Evolutionary conservation across 2,329 filamentous ascomycete species (phyloP), one percentile per base, ranked within the genome.

Genomic region (Fusarium liriodendri): DNA sequence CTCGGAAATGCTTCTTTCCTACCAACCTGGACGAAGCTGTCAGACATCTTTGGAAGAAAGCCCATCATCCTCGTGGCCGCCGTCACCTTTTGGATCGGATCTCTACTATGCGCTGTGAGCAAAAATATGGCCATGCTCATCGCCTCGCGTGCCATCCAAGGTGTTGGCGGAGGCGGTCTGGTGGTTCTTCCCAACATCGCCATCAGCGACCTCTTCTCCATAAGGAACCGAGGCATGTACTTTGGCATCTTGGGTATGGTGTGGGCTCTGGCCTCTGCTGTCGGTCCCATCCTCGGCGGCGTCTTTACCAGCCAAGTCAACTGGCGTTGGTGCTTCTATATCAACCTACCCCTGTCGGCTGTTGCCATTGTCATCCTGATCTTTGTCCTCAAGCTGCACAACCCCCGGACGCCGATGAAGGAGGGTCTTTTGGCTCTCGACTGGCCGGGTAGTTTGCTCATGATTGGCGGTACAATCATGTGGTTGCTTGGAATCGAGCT

Each of bases 401-500:
- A 91, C 37, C 92, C 92, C 1, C 86, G 87, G 64, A 94, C 92
- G 0, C 87, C 90, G 0, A 79, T 93, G 13, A 82, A 85, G 61
- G 81, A 91, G 60, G 93, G 92, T 1, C 83, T 94, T 6, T 86
- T 88, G 35, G 91, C 92, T 20, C 86, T 91, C 54, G 89, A 91
- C 81, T 91, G 89, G 89, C 71, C 85, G 0, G 88, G 88, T 38
- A 88, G 85, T 66, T 16, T 87, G 6, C 82, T 88, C 33, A 90
- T 97, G 79, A 88, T 95, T 27, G 93, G 93, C 47, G 94, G 92
- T 22, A 95, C 94, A 0, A 86, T 97, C 22, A 96, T 97, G 94
- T 87, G 97, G 73, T 89, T 98, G 5, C 90, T 98, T 47, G 95
- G 95, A 1, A 89, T 98, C 13, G 93, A 97, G 79, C 94, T 96